Percentiles rank a stretch among this genome's conserved stretches.
phyloP scores from a whole-genome alignment of 371 early-diverging fungal genomes.

The Blakeslea trispora region DNA sequence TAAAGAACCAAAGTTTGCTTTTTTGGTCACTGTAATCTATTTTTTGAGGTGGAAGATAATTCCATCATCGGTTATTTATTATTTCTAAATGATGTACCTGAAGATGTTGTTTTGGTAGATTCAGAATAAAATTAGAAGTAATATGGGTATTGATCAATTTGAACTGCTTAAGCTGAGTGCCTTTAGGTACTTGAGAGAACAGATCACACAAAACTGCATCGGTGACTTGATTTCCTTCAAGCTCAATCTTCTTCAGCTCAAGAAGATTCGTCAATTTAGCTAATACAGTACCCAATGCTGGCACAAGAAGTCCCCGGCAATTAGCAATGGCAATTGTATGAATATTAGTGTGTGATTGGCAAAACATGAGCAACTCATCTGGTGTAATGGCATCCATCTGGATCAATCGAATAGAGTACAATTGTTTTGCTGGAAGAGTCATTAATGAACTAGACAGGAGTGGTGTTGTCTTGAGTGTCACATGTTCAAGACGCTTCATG shows the following conservation, averaged over 20 bases:
- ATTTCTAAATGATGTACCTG: not conserved
- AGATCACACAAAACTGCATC: slow-evolving; percentile 2
- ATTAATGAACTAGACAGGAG: slow-evolving; percentile 10
- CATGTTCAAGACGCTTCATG: slow-evolving; percentile 7
- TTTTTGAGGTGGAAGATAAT: too few relatives aligned
- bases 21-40: too few relatives aligned
- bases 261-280: slow-evolving; percentile 7
- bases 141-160: slow-evolving; percentile 8
- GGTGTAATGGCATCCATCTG: slow-evolving; percentile 17
- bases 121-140: slow-evolving; percentile 3
- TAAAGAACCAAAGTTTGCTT: too few relatives aligned
- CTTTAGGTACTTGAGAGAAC: slow-evolving; percentile 6
- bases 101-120: not conserved
- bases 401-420: slow-evolving; percentile 2
- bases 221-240: slow-evolving; percentile 8
- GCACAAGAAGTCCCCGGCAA: slow-evolving; percentile 6
- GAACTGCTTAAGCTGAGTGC: slow-evolving; percentile 1
- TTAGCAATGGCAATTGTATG: slow-evolving; percentile 7
- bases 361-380: slow-evolving; percentile 6
- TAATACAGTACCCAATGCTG: slow-evolving; percentile 1
- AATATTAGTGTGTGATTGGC: slow-evolving; percentile 8
- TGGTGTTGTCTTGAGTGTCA: slow-evolving; percentile 15
- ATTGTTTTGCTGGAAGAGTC: slow-evolving; percentile 1
- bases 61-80: not conserved
- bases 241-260: slow-evolving; percentile 1